These are phyloP conservation scores for Medicago ruthenica DNA, from an alignment of 306 rosid species.

Conservation along the genomic window DNA sequence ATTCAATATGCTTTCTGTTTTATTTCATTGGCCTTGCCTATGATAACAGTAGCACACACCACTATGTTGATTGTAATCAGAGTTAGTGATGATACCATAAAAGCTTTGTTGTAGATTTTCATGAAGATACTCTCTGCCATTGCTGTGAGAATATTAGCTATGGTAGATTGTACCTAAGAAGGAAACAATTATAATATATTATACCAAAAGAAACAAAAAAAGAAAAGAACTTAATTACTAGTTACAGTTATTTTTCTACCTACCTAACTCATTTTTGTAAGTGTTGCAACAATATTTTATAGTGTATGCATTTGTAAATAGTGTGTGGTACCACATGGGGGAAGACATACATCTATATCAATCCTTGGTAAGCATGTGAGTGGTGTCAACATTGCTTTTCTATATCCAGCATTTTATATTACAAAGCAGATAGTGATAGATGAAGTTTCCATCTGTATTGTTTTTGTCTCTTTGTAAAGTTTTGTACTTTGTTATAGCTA, in stretches of 20 bases:
- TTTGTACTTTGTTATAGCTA: slow-evolving; percentile 41
- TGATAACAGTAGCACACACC: slow-evolving; percentile 47
- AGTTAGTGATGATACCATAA: slow-evolving; percentile 54
- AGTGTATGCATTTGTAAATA: slow-evolving; percentile 31
- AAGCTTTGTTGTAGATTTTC: slow-evolving; percentile 48
- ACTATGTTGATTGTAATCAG: slow-evolving; percentile 51
- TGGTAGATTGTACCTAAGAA: slow-evolving; percentile 46
- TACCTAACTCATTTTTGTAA: slow-evolving; percentile 40
- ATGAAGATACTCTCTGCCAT: slow-evolving; percentile 39
- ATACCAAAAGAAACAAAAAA: background rate
- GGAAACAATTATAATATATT: slow-evolving; percentile 38
- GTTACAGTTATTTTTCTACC: slow-evolving; percentile 44
- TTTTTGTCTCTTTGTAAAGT: slow-evolving; percentile 46
- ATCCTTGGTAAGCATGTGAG: slow-evolving; percentile 61
- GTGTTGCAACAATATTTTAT: slow-evolving; percentile 8
- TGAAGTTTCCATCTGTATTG: slow-evolving; percentile 64
- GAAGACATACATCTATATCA: slow-evolving; percentile 40
- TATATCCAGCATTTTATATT: slow-evolving; percentile 42
- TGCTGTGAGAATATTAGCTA: slow-evolving; percentile 41
- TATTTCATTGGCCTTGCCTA: slow-evolving; percentile 30
- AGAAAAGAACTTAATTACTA: slow-evolving; percentile 44
- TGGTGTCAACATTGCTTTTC: slow-evolving; percentile 44
- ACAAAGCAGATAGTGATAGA: slow-evolving; percentile 61
- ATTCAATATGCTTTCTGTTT: slow-evolving; percentile 37
- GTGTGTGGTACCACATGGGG: slow-evolving; percentile 61